Base-by-base conservation (phyloP, 1,284 basidiomycete species). In the Porogramme epimiltina region DNA sequence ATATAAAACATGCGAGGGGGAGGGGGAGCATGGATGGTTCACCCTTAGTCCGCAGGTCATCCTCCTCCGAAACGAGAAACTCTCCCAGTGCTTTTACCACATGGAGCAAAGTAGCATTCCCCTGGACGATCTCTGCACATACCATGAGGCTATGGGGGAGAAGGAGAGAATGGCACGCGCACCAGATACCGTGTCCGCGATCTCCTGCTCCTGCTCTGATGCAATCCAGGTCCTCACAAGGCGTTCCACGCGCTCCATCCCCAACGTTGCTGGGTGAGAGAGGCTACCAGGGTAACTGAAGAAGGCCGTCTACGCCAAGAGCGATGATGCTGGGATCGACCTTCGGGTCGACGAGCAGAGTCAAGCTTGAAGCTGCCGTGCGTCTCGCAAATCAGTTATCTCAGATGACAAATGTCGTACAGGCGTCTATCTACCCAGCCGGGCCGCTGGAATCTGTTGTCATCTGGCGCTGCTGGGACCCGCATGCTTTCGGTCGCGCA, bases 51-150 rank as follows among this genome's bases (percentile, higher is more conserved):
- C 95, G 80, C 15, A 87, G 70, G 2, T 79, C 76, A 59, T 90
- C 91, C 48, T 95, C 90, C 59, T 95, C 91, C 2, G 90, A 86
- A 0, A 91, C 95, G 24, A 99, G 77, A 63, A 89, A 93, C 60
- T 91, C 87, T 28, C 92, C 93, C 0, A 97, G 78, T 19, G 85
- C 84, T 63, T 91, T 92, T 15, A 98, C 93, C n/a, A 98, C 73
- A 51, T 87, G 79, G 2, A 97, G 75, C 5, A 98, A 74, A n/a
- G 83, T 80, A 23, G 80, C 70, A 16, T 74, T 68, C 25, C 84
- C 84, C 52, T 71, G 73, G 20, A 82, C 79, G 58, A 95, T 81
- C 62, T 84, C 93, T 94, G 69, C 47, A 51, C 47, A 26, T 0
- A 15, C 50, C 26, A 18, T 37, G 26, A 25, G 20, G 11, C 2